Percentiles rank a stretch among this genome's conserved stretches.
Conservation (phyloP, 106 monocot species). For the Phalaenopsis equestris region DNA sequence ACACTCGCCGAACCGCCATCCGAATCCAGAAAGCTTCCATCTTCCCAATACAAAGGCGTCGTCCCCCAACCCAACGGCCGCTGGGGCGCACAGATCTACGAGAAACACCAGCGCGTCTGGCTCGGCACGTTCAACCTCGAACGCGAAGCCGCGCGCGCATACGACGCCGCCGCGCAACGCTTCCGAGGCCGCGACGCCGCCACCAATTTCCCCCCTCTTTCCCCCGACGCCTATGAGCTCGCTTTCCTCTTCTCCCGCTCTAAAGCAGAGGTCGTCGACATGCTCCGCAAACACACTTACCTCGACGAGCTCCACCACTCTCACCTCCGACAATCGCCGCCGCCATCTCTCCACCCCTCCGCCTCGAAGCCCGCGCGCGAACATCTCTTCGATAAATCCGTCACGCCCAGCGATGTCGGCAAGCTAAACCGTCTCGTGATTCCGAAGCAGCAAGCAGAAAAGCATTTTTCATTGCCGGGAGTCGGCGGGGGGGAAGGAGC, state of each 20-base stretch:
- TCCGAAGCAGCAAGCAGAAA: conserved; percentile 64
- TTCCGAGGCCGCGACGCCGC: conserved; percentile 63
- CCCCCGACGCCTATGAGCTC: conserved; percentile 30
- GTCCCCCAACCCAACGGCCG: conserved; percentile 87
- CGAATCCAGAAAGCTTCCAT: conserved; percentile 42
- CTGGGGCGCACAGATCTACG: conserved; percentile 79
- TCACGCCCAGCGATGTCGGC: conserved; percentile 74
- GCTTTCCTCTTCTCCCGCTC: conserved; percentile 39
- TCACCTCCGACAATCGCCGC: conserved; percentile 6
- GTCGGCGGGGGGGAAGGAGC: neutral
- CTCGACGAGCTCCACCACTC: conserved; percentile 50
- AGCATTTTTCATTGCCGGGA: conserved; percentile 35
- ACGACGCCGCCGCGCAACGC: conserved; percentile 62
- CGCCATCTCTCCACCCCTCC: neutral
- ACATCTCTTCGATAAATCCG: conserved; percentile 46
- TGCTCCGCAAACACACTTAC: conserved; percentile 75
- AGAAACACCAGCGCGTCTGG: conserved; percentile 76
- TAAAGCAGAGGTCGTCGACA: conserved; percentile 72
- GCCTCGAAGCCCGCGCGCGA: neutral
- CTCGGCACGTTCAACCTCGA: conserved; percentile 65
- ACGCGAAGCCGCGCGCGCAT: conserved; percentile 43
- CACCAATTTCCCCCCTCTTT: conserved; percentile 50
- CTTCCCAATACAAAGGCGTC: conserved; percentile 67
- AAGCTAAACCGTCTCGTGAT: conserved; percentile 59
- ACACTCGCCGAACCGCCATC: conserved; percentile 26